Evolutionary conservation across 371 early-diverging fungal species (phyloP), one percentile per base, ranked within the genome.

Genomic region (Actinomortierella wolfii): DNA sequence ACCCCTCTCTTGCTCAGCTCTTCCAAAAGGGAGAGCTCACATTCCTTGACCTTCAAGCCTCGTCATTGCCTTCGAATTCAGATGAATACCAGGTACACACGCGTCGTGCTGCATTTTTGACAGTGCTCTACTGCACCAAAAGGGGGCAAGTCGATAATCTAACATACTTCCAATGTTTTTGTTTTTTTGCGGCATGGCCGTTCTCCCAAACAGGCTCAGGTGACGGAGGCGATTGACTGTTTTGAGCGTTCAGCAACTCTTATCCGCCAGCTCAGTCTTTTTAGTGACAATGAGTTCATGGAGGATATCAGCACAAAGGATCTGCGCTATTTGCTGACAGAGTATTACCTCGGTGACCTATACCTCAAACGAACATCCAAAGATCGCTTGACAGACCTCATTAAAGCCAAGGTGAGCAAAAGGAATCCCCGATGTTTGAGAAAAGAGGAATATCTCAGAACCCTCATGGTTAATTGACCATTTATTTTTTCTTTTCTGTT

Each of bases 251-350:
- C 89, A 26, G 74, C 68, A 9, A 59, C 57, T 20, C 73, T 89
- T 56, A 83, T 91, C 17, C 76, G 81, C 23, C 71, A 80, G 24
- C 84, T 93, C 18, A 78, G 83, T 20, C 69, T 96, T 34, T 96
- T 96, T 67, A 93, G 94, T 68, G 79, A 79, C 13, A 96, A 97
- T 76, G 97, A 97, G 64, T 79, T 86, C 5, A 48, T 93, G 42
- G 94, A 97, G 17, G 97, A 97, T 66, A 88, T 95, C 51, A 89
- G 88, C 61, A 89, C 94, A 6, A 77, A 82, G 28, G 92, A 95
- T 73, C 78, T 97, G 41, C 82, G 83, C 84, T 82, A 81, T 17
- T 64, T 96, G 0, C 67, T 95, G 24, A 80, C 87, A 14, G 79
- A 88, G n/a, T 87, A 84, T n/a, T 94, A 92, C 61, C 75, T 92